Conservation (phyloP, 2,329 filamentous ascomycete species). For the Penicillium hordei region DNA sequence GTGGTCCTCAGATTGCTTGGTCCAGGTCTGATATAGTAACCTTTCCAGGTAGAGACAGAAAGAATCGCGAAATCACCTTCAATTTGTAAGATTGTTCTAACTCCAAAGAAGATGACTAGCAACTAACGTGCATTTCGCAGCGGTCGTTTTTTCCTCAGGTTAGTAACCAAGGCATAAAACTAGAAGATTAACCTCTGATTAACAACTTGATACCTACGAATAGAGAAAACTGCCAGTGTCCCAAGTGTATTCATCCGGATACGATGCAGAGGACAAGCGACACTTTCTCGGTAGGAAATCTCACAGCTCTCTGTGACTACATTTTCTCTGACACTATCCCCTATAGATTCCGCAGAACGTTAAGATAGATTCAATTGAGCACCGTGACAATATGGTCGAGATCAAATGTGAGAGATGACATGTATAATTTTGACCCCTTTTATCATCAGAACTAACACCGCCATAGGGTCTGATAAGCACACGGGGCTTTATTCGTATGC, state of each 20-base stretch:
- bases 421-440: neutral
- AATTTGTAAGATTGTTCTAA: neutral
- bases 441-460: constrained; percentile 14
- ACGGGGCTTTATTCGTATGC: constrained; percentile 64
- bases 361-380: constrained; percentile 32
- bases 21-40: neutral
- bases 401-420: constrained; percentile 51
- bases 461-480: constrained; percentile 67
- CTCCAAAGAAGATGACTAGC: neutral
- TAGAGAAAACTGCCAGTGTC: constrained; percentile 73
- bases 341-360: constrained; percentile 51
- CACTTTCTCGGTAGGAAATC: constrained; percentile 59
- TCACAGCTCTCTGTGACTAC: neutral
- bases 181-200: neutral
- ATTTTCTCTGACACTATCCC: neutral
- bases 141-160: constrained; percentile 24
- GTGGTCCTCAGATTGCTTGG: neutral
- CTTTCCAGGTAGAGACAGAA: neutral
- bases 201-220: constrained; percentile 13
- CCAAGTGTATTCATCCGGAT: constrained; percentile 64
- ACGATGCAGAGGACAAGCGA: constrained; percentile 69
- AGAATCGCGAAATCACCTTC: neutral
- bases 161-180: neutral
- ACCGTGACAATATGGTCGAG: constrained; percentile 42
- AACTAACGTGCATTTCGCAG: constrained; percentile 6